phyloP scores from a whole-genome alignment of 1,139 yeast genomes.

The Pneumocystis sp. region DNA sequence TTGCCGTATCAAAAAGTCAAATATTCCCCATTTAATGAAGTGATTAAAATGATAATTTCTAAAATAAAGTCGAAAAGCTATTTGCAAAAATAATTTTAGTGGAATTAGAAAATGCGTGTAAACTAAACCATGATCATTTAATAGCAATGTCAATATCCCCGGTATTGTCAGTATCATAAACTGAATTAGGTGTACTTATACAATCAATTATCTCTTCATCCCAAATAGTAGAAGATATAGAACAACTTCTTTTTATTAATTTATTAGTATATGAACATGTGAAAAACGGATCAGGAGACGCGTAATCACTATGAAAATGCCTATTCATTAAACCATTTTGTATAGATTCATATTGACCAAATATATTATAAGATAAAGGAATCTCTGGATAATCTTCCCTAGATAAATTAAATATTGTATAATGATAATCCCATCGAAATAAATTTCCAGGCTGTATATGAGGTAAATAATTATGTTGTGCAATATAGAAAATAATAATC shows the following conservation, averaged over 20 bases:
- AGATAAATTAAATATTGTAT: not conserved
- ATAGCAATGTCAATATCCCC: not conserved
- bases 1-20: not conserved
- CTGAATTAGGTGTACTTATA: not conserved
- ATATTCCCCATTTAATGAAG: not conserved
- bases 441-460: not conserved
- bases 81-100: not conserved
- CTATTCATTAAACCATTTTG: not conserved
- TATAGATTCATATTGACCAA: not conserved
- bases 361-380: not conserved
- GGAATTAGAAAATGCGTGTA: not conserved
- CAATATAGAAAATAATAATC: slow-evolving; percentile 28
- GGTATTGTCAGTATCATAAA: not conserved
- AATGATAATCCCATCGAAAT: not conserved
- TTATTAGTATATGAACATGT: not conserved
- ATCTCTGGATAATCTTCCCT: not conserved
- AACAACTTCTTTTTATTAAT: not conserved
- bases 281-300: not conserved
- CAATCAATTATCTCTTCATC: not conserved
- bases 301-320: not conserved
- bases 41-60: not conserved
- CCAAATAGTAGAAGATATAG: not conserved
- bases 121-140: not conserved
- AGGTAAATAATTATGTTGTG: not conserved
- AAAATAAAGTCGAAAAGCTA: not conserved